A percentile compares a stretch with the other conserved stretches of the same genome.
These are phyloP conservation scores for Incumbomyces lentus DNA, from an alignment of 2,329 filamentous ascomycete species.

Conservation along the genomic window DNA sequence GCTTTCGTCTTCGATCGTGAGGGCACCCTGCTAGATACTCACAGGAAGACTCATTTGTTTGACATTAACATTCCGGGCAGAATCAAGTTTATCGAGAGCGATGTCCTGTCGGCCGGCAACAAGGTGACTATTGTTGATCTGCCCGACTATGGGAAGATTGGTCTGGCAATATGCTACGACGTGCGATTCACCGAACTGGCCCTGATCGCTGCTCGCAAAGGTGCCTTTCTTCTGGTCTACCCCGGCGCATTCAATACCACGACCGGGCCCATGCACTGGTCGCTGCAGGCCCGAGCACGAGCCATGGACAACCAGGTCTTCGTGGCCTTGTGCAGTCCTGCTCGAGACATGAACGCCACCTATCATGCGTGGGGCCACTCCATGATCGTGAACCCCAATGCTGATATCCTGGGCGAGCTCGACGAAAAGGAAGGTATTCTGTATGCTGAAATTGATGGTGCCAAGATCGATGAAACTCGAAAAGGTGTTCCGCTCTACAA, in stretches of 20 bases:
- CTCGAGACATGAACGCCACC: constrained; percentile 61
- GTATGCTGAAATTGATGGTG: constrained; percentile 58
- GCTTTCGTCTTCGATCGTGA: constrained; percentile 69
- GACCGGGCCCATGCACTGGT: constrained; percentile 88
- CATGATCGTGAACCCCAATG: constrained; percentile 78
- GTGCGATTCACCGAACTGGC: constrained; percentile 92
- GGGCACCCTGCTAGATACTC: constrained; percentile 71
- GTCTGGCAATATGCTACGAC: constrained; percentile 92
- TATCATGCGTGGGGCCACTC: constrained; percentile 94
- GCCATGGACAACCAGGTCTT: constrained; percentile 93
- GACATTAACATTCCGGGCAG: constrained; percentile 96
- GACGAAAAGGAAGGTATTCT: constrained; percentile 69
- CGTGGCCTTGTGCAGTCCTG: constrained; percentile 84
- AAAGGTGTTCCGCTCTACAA: constrained; percentile 72
- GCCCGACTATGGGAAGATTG: constrained; percentile 78
- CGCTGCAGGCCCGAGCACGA: constrained; percentile 66
- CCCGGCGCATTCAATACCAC: constrained; percentile 96
- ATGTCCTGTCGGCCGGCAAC: constrained; percentile 77
- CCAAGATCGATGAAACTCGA: constrained; percentile 62
- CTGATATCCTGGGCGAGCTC: constrained; percentile 66
- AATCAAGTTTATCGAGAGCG: constrained; percentile 82
- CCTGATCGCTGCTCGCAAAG: constrained; percentile 73
- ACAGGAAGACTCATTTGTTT: constrained; percentile 92
- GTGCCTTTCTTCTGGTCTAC: constrained; percentile 81
- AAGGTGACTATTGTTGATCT: constrained; percentile 77